Evolutionary conservation across 164 flowering plant genomes (phyloP), one percentile per base, ranked within the genome.

Genomic region (Buxus sempervirens): DNA sequence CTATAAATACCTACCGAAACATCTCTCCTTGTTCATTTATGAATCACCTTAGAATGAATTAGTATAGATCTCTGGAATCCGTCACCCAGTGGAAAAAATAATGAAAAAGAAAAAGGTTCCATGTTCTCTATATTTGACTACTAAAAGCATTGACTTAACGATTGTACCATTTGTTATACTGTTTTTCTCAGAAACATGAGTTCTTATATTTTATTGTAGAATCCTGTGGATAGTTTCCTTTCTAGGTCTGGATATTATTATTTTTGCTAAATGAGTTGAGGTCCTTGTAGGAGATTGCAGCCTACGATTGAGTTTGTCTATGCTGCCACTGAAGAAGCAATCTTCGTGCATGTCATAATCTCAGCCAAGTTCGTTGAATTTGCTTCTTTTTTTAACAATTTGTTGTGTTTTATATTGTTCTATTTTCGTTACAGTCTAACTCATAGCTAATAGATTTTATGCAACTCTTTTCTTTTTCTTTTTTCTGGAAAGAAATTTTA

Each of bases 261-360:
- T 28, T 10, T 56, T 19, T 42, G 53, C 63, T 24, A 18, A 49
- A 18, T 64, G 27, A 58, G 45, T 65, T 56, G 41, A 18, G 62
- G 32, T 21, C 73, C 65, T 70, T 83, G 76, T 75, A 95, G 98
- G 94, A 90, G 80, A 78, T 90, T 91, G 51, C 96, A 88, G 62
- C 96, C 91, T 22, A 83, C 88, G 20, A 69, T 84, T 69, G 98
- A 95, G 78, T 92, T 92, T 72, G 70, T 92, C 71, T 95, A 92
- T 83, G 83, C 97, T 72, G 96, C 98, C 26, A 85, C 88, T 13
- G 97, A 92, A 76, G 97, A 95, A 70, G 89, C 92, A 54, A 74
- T 95, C 36, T 92, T 83, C 74, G 97, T 95, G 67, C 98, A 95
- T 79, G 97, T 77, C 65, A 71, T 89, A 36, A 70, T 95, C 68